Evolutionary conservation across 345 rosid species (phyloP), one percentile per base, ranked within the genome.

Genomic region (Aegle marmelos): DNA sequence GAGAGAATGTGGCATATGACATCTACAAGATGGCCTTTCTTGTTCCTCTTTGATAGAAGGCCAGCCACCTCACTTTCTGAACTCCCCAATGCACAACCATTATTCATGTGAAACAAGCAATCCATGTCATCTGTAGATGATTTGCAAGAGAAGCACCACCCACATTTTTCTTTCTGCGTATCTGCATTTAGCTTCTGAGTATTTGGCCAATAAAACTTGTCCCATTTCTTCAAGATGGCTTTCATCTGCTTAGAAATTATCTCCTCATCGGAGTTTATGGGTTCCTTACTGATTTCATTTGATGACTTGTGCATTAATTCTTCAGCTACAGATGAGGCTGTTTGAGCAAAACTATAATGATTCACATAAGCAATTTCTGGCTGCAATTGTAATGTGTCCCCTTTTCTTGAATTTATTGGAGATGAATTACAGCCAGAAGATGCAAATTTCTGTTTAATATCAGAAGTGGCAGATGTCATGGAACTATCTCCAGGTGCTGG

Each of bases 141-240:
- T 86, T 87, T 85, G 88, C 99, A 96, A 76, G 88, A 76, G 86
- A 86, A 88, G 88, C 99, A 96, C 99, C 99, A 96, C 58, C 99
- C 99, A 85, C 99, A 96, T 73, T 84, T 91, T 86, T 94, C 99
- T 82, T 83, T 94, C 86, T 75, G 87, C 4, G 79, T 79, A 82
- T 83, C 88, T 53, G 73, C 71, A 65, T 79, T 83, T 36, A 80
- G 82, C 50, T 80, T 85, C 73, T 71, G 85, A 68, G 82, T 76
- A 82, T 84, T 82, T 68, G 88, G 90, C 97, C 96, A 91, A 68
- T 68, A 78, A 78, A 92, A 90, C 83, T 80, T 91, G 70, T 83
- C 68, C 75, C 86, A 81, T 76, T 85, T 89, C 85, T 87, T 91
- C 84, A 92, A 88, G 73, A 96, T 94, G 72, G 83, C 85, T 88